Conservation (phyloP, 1,284 basidiomycete species). For the Erythrobasidium hasegawianum region DNA sequence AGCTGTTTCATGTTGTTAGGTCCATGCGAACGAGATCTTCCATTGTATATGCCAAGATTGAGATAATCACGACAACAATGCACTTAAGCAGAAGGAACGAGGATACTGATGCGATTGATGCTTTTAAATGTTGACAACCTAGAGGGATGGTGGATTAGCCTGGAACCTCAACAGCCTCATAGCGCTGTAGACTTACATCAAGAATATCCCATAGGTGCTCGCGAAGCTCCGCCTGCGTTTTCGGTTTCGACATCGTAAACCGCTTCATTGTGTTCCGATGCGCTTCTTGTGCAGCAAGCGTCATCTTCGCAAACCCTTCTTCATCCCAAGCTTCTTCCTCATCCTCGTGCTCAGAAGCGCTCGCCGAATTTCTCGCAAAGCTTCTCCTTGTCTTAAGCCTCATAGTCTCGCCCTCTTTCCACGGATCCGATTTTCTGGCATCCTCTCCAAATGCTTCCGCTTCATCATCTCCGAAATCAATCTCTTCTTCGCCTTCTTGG, state of each 20-base stretch:
- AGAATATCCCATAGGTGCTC: neutral
- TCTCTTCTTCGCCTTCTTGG: slow-evolving; percentile 84
- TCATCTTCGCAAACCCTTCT: slow-evolving; percentile 7
- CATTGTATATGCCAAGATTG: too few relatives aligned
- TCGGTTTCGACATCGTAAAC: neutral
- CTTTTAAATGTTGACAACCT: too few relatives aligned
- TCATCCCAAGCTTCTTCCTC: slow-evolving; percentile 7
- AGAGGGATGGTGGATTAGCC: too few relatives aligned
- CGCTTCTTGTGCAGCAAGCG: slow-evolving; percentile 1
- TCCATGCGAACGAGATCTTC: too few relatives aligned
- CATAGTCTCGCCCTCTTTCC: slow-evolving; percentile 24
- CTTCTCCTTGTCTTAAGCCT: slow-evolving; percentile 22
- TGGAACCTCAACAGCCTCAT: neutral
- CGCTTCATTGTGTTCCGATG: slow-evolving; percentile 11
- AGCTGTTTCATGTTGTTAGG: too few relatives aligned
- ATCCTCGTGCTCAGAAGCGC: slow-evolving; percentile 17
- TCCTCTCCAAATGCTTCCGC: slow-evolving; percentile 61
- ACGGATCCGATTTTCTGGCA: slow-evolving; percentile 37
- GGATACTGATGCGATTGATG: too few relatives aligned
- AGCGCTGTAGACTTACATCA: slow-evolving; percentile 4
- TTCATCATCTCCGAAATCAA: slow-evolving; percentile 64
- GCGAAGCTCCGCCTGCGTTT: too few relatives aligned
- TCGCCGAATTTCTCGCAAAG: slow-evolving; percentile 20
- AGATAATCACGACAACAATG: too few relatives aligned
- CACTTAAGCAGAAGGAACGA: too few relatives aligned